Conservation (phyloP, 345 rosid genomes). For the Fremontodendron californicum region DNA sequence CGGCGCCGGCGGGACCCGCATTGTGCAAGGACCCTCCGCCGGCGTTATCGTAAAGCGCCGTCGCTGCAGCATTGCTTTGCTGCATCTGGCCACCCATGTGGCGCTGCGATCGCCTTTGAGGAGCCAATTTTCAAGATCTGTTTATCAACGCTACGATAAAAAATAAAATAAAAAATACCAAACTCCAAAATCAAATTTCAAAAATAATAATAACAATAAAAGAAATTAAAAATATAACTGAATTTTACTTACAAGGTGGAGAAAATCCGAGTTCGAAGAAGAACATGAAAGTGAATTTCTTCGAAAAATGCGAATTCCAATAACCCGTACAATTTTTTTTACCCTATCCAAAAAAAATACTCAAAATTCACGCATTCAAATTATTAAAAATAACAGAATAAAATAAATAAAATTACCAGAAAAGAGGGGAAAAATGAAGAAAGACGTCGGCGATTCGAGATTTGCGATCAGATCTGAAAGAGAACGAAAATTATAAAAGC, state of each 20-base stretch:
- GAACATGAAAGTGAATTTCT: slow-evolving; percentile 40
- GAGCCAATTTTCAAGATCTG: slow-evolving; percentile 96
- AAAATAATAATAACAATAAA: not conserved
- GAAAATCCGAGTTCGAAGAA: slow-evolving; percentile 44
- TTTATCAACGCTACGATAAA: slow-evolving; percentile 40
- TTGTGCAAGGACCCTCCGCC: slow-evolving; percentile 52
- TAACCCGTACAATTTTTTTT: slow-evolving; percentile 9
- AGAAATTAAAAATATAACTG: not conserved
- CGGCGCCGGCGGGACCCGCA: slow-evolving; percentile 65
- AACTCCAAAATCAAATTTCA: slow-evolving; percentile 5
- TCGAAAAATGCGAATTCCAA: slow-evolving; percentile 11
- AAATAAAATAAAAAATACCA: not conserved
- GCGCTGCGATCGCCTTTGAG: slow-evolving; percentile 99
- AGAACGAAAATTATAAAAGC: not conserved
- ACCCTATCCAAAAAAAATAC: not conserved
- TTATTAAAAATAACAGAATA: not conserved
- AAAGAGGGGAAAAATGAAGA: not conserved
- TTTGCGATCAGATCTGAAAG: slow-evolving; percentile 32
- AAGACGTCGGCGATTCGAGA: slow-evolving; percentile 20
- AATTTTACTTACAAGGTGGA: slow-evolving; percentile 50
- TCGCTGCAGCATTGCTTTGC: too few relatives aligned
- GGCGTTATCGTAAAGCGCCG: slow-evolving; percentile 66
- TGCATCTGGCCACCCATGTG: too few relatives aligned
- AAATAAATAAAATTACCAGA: not conserved
- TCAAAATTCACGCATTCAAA: not conserved